Percentiles rank a stretch among this genome's conserved stretches.
Evolutionary conservation across 495 filamentous ascomycete species (phyloP).

Genomic region (Darksidea phi): DNA sequence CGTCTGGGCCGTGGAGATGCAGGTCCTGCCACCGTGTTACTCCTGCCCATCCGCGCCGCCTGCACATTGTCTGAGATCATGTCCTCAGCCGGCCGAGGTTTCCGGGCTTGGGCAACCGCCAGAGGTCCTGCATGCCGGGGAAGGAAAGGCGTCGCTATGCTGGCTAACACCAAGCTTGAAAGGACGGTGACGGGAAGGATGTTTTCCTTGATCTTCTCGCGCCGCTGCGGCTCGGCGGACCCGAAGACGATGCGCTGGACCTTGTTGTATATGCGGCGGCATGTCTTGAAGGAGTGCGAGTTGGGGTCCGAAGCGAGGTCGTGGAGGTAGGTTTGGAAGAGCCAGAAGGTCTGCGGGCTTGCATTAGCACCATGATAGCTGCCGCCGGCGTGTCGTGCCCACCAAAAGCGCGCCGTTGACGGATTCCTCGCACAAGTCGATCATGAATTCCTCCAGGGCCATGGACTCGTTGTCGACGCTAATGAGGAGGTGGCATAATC

Average conservation of each 20-base stretch:
- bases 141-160: slow-evolving; percentile 52
- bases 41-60: slow-evolving; percentile 55
- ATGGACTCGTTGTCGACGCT: slow-evolving; percentile 81
- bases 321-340: slow-evolving; percentile 77
- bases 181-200: slow-evolving; percentile 68
- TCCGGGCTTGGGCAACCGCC: slow-evolving; percentile 70
- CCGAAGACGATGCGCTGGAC: slow-evolving; percentile 78
- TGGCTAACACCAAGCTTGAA: slow-evolving; percentile 67
- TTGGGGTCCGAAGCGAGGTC: slow-evolving; percentile 68
- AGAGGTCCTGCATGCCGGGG: slow-evolving; percentile 61
- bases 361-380: slow-evolving; percentile 11
- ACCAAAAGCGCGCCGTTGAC: slow-evolving; percentile 74
- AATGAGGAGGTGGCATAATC: slow-evolving; percentile 72
- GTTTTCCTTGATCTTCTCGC: slow-evolving; percentile 74
- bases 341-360: slow-evolving; percentile 68
- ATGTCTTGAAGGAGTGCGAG: slow-evolving; percentile 67
- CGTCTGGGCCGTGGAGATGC: slow-evolving; percentile 50
- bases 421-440: slow-evolving; percentile 76
- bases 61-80: slow-evolving; percentile 55
- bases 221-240: slow-evolving; percentile 55
- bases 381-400: slow-evolving; percentile 34
- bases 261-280: slow-evolving; percentile 73
- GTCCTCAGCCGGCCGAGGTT: slow-evolving; percentile 58
- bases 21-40: slow-evolving; percentile 58
- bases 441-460: slow-evolving; percentile 76